Evolutionary conservation across 2,329 filamentous ascomycete genomes (phyloP).

Genomic region (Graphiopsis chlorocephala): DNA sequence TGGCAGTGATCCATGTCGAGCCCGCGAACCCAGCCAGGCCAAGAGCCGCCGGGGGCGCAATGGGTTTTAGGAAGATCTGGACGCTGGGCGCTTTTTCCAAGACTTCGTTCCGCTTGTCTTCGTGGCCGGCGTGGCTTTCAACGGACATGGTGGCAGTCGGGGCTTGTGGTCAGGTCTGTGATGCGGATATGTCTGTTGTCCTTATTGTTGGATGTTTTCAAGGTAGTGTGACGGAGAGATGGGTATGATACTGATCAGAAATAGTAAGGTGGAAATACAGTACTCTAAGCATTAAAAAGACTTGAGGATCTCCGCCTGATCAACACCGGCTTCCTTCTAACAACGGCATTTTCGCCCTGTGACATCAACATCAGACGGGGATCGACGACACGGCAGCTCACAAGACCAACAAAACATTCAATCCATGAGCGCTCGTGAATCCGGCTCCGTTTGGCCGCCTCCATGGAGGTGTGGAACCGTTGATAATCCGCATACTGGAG

Average conservation of each 20-base stretch:
- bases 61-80: conserved; percentile 29
- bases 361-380: not conserved
- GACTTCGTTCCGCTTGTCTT: conserved; percentile 10
- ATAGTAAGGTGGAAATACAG: not conserved
- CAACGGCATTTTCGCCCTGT: not conserved
- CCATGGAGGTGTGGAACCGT: not conserved
- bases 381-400: not conserved
- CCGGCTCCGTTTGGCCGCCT: not conserved
- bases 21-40: conserved; percentile 32
- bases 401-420: not conserved
- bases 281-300: not conserved
- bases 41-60: conserved; percentile 32
- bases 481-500: not conserved
- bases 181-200: not conserved
- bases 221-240: not conserved
- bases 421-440: not conserved
- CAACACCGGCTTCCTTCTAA: not conserved
- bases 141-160: conserved; percentile 13
- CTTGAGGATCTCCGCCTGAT: not conserved
- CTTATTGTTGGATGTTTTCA: not conserved
- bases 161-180: not conserved
- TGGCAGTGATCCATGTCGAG: conserved; percentile 29
- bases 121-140: conserved; percentile 8
- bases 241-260: not conserved
- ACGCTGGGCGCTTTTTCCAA: conserved; percentile 20